These are phyloP conservation scores for Draba incana DNA, from an alignment of 345 rosid species.

Conservation along the genomic window DNA sequence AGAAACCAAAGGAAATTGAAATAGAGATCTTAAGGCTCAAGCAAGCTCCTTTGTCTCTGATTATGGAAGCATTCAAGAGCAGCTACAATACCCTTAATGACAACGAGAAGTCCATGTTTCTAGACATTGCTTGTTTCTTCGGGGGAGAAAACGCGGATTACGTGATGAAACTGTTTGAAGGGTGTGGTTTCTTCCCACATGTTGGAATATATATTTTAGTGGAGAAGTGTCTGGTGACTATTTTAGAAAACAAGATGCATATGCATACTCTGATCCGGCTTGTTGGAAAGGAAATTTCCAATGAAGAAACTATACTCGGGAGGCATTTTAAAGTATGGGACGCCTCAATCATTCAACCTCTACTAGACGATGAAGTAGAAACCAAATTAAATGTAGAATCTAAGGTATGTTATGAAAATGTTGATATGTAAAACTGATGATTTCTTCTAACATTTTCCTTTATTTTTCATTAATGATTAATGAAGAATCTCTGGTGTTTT, in stretches of 20 bases:
- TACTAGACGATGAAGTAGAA: not conserved
- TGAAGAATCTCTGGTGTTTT: not conserved
- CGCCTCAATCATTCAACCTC: not conserved
- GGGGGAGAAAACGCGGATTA: not conserved
- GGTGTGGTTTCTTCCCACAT: slow-evolving; percentile 6
- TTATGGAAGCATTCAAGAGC: slow-evolving; percentile 6
- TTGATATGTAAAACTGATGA: not conserved
- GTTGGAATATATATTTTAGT: slow-evolving; percentile 1
- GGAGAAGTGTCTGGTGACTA: slow-evolving; percentile 6
- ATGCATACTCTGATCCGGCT: not conserved
- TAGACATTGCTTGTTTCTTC: slow-evolving; percentile 16
- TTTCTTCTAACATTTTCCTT: not conserved
- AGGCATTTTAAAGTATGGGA: slow-evolving; percentile 1
- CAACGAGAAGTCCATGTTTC: slow-evolving; percentile 7
- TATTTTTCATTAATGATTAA: not conserved
- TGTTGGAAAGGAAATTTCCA: not conserved
- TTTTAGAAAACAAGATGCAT: not conserved
- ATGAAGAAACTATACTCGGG: not conserved
- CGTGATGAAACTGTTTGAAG: not conserved
- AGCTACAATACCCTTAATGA: slow-evolving; percentile 13
- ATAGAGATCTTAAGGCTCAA: slow-evolving; percentile 1
- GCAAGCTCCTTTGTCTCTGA: not conserved
- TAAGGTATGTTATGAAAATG: not conserved
- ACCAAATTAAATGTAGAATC: not conserved
- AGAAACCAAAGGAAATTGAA: slow-evolving; percentile 1